These are phyloP conservation scores for Diplocarpon rosae DNA, from an alignment of 2,329 filamentous ascomycete species.

Conservation along the genomic window DNA sequence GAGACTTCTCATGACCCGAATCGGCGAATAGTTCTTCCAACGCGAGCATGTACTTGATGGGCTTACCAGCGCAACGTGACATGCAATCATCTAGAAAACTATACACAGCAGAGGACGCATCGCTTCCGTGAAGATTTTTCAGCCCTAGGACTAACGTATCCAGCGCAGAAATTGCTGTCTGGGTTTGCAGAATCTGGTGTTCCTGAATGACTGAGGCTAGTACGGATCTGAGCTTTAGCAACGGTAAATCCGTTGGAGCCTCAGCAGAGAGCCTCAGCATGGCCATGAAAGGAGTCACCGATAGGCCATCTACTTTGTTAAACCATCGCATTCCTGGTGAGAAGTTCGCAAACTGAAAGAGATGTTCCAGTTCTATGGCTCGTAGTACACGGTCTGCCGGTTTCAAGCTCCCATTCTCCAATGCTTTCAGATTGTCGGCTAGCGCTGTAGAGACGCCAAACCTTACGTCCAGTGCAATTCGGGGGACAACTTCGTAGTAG, in stretches of 20 bases:
- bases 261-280: constrained; percentile 49
- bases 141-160: constrained; percentile 34
- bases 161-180: constrained; percentile 33
- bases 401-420: constrained; percentile 37
- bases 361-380: constrained; percentile 66
- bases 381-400: constrained; percentile 44
- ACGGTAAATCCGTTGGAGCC: constrained; percentile 36
- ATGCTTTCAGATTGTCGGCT: constrained; percentile 51
- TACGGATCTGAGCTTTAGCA: constrained; percentile 41
- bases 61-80: constrained; percentile 60
- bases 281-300: constrained; percentile 59
- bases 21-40: constrained; percentile 40
- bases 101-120: constrained; percentile 41
- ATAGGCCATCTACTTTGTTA: constrained; percentile 55
- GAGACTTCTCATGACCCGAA: constrained; percentile 24
- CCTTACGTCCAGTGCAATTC: constrained; percentile 68
- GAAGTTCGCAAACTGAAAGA: constrained; percentile 68
- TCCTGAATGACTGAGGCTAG: constrained; percentile 52
- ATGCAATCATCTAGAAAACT: constrained; percentile 75
- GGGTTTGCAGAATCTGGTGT: constrained; percentile 50
- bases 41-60: constrained; percentile 74
- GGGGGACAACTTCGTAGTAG: constrained; percentile 78
- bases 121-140: constrained; percentile 21
- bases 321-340: constrained; percentile 90
- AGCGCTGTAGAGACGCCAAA: constrained; percentile 79